phyloP scores from a whole-genome alignment of 306 rosid genomes.

The Prunus mongolica region DNA sequence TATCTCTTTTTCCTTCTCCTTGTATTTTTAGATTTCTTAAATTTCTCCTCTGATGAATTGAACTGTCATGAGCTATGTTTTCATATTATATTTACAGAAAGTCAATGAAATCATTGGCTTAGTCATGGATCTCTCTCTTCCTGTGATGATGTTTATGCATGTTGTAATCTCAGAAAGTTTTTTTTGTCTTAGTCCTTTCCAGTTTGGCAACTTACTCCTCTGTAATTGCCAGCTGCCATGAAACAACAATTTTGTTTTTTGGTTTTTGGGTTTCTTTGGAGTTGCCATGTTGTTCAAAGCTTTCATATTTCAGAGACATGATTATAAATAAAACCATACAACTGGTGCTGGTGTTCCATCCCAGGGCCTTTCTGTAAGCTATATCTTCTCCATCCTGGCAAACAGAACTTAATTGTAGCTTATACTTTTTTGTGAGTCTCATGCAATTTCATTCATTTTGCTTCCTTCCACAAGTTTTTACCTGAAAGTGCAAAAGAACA shows the following conservation, averaged over 20 bases:
- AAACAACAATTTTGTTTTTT: background rate
- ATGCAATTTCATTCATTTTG: background rate
- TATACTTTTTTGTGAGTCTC: background rate
- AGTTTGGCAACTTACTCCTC: background rate
- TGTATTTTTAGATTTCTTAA: background rate
- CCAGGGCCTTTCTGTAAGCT: background rate
- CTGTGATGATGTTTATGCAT: background rate
- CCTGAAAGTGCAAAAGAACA: background rate
- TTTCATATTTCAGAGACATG: background rate
- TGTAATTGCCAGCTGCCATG: background rate
- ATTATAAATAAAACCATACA: background rate
- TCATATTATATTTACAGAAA: background rate
- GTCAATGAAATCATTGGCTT: background rate
- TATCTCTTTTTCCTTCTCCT: background rate
- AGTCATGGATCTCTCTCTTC: slow-evolving; percentile 7
- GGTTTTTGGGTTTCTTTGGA: background rate
- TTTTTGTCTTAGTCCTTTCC: background rate
- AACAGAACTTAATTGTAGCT: background rate
- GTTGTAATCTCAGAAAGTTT: background rate
- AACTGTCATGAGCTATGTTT: slow-evolving; percentile 2
- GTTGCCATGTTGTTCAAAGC: background rate
- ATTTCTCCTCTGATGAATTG: background rate
- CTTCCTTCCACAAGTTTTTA: background rate
- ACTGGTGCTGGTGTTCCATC: background rate
- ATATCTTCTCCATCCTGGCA: background rate